phyloP scores from a whole-genome alignment of 768 basidiomycete genomes.

The Leccinum variicolor region DNA sequence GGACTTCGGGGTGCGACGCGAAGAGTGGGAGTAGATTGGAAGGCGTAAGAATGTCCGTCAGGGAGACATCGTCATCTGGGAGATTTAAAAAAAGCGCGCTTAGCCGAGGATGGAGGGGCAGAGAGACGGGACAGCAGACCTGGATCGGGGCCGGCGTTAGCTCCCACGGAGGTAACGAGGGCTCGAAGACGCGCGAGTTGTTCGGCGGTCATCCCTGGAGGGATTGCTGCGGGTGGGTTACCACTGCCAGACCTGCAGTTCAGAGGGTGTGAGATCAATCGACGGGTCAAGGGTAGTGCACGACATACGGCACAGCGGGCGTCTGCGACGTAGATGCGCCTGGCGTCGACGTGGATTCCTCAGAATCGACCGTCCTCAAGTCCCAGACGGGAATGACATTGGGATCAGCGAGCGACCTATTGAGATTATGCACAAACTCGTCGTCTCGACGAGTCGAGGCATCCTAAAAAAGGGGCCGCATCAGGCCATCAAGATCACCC shows the following conservation, averaged over 20 bases:
- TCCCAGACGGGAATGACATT: slow-evolving; percentile 61
- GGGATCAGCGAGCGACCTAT: slow-evolving; percentile 65
- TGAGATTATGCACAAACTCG: slow-evolving; percentile 71
- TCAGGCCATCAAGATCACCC: not conserved
- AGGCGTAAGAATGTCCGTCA: slow-evolving; percentile 75
- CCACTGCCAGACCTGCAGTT: slow-evolving; percentile 9
- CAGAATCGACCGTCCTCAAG: slow-evolving; percentile 34
- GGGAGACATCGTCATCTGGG: slow-evolving; percentile 48
- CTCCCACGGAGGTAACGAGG: slow-evolving; percentile 47
- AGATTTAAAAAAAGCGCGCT: slow-evolving; percentile 1
- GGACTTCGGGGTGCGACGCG: slow-evolving; percentile 61
- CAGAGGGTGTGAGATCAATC: not conserved
- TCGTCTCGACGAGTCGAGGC: slow-evolving; percentile 62
- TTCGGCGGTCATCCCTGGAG: slow-evolving; percentile 46
- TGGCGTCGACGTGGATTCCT: slow-evolving; percentile 45
- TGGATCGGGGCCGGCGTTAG: slow-evolving; percentile 21
- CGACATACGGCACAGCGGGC: slow-evolving; percentile 27
- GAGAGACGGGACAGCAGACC: slow-evolving; percentile 8
- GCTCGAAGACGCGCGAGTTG: slow-evolving; percentile 61
- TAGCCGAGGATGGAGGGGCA: not conserved
- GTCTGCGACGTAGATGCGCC: slow-evolving; percentile 33
- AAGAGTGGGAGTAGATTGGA: slow-evolving; percentile 72
- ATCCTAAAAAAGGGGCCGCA: slow-evolving; percentile 42
- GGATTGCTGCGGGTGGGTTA: slow-evolving; percentile 4
- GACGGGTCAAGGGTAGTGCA: too few species aligned